Evolutionary conservation across 148 eudicot genomes (phyloP).

Genomic region (Amaranthus palmeri): DNA sequence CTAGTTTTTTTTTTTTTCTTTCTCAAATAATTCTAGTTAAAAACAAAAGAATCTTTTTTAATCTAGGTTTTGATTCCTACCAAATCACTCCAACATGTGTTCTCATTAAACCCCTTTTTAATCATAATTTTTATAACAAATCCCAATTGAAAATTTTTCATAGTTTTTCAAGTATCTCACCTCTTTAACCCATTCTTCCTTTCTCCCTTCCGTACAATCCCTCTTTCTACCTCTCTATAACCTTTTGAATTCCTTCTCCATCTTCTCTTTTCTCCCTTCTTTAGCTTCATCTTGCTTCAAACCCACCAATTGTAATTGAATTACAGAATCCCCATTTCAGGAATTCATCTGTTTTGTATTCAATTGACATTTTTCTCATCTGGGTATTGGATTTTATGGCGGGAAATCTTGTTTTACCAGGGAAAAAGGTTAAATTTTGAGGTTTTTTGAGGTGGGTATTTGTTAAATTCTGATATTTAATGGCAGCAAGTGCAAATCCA

Average conservation of each 20-base stretch:
- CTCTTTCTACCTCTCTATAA: neutral
- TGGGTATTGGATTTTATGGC: conserved; percentile 31
- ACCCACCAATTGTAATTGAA: conserved; percentile 4
- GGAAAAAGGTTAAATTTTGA: conserved; percentile 10
- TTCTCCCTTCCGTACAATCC: conserved; percentile 23
- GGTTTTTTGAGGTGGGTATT: conserved; percentile 16
- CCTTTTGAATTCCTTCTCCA: conserved; percentile 20
- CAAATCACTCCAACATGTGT: conserved; percentile 12
- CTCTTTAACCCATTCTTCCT: conserved; percentile 4
- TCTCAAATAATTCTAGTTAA: neutral
- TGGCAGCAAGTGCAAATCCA: conserved; percentile 60
- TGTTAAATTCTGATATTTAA: conserved; percentile 8
- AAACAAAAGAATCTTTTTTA: conserved; percentile 9
- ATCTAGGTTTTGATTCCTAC: conserved; percentile 5
- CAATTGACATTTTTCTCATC: conserved; percentile 18
- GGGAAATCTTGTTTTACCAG: conserved; percentile 17
- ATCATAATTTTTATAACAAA: neutral
- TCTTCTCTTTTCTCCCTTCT: neutral
- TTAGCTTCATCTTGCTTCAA: neutral
- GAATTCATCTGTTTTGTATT: conserved; percentile 5
- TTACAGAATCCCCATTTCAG: conserved; percentile 4
- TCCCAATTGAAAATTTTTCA: neutral
- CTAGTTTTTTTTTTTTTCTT: too few relatives aligned
- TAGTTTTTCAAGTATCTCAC: neutral
- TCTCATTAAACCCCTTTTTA: neutral